A percentile compares a stretch with the other conserved stretches of the same genome.
Conservation (phyloP, 345 rosid genomes). For the Acer campestre region DNA sequence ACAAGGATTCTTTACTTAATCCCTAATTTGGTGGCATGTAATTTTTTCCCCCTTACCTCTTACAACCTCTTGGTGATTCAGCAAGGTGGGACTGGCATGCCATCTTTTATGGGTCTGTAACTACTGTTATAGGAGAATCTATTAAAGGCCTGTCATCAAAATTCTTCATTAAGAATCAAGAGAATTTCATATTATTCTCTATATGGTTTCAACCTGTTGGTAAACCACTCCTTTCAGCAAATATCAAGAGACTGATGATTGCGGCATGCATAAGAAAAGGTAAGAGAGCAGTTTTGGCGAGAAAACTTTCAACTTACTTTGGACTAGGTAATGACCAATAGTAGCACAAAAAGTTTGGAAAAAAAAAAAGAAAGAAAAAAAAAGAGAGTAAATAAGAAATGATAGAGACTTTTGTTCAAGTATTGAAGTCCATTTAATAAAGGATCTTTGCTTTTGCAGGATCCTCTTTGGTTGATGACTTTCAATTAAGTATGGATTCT, state of each 20-base stretch:
- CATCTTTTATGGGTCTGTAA: neutral
- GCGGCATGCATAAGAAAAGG: neutral
- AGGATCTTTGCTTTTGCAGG: neutral
- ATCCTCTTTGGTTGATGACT: neutral
- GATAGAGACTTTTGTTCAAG: neutral
- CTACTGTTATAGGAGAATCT: neutral
- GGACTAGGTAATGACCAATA: neutral
- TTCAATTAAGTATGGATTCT: neutral
- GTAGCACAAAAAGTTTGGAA: neutral
- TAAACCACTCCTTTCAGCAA: neutral
- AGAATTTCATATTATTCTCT: neutral
- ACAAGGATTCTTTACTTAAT: constrained; percentile 5
- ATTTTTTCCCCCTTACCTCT: constrained; percentile 13
- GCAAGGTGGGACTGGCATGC: constrained; percentile 15
- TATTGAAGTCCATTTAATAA: neutral
- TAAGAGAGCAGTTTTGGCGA: neutral
- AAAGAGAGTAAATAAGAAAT: neutral
- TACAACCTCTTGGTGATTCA: constrained; percentile 1
- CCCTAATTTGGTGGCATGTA: constrained; percentile 10
- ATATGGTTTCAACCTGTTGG: neutral
- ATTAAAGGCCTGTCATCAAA: neutral
- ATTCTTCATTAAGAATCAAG: neutral
- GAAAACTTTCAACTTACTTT: neutral
- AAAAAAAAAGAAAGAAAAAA: neutral
- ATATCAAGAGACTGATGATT: neutral